Evolutionary conservation across 495 filamentous ascomycete genomes (phyloP).

Genomic region (Penicillium pancosmium): DNA sequence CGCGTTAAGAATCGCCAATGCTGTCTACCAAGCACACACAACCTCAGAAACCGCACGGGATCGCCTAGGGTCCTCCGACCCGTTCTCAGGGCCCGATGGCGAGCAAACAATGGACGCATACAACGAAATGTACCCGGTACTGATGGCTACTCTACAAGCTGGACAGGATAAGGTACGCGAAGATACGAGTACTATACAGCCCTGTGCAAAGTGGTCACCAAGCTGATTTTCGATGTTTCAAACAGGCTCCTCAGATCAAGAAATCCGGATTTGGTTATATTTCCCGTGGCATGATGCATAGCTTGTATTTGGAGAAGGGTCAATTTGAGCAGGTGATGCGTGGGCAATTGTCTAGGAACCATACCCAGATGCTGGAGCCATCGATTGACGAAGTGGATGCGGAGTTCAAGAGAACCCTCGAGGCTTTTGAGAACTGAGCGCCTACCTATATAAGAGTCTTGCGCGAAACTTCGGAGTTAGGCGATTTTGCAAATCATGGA

Average conservation of each 20-base stretch:
- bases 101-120: constrained; percentile 5
- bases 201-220: background rate
- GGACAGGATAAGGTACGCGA: background rate
- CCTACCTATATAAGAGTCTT: background rate
- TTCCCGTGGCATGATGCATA: constrained; percentile 2
- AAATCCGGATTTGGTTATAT: constrained; percentile 1
- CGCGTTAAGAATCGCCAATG: background rate
- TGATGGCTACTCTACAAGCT: background rate
- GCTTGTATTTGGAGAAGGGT: constrained; percentile 7
- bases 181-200: background rate
- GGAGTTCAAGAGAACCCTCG: background rate
- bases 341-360: constrained; percentile 9
- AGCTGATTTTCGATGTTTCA: background rate
- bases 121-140: constrained; percentile 1
- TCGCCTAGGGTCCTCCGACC: background rate
- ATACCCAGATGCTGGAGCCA: background rate
- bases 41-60: background rate
- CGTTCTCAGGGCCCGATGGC: background rate
- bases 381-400: background rate
- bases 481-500: too few relatives aligned
- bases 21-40: background rate
- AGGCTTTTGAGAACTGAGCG: background rate
- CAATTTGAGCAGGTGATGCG: constrained; percentile 4
- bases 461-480: too few relatives aligned
- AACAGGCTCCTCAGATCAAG: constrained; percentile 1